These are phyloP conservation scores for Galeopsis tetrahit DNA, from an alignment of 257 asterid genomes.

Conservation along the genomic window DNA sequence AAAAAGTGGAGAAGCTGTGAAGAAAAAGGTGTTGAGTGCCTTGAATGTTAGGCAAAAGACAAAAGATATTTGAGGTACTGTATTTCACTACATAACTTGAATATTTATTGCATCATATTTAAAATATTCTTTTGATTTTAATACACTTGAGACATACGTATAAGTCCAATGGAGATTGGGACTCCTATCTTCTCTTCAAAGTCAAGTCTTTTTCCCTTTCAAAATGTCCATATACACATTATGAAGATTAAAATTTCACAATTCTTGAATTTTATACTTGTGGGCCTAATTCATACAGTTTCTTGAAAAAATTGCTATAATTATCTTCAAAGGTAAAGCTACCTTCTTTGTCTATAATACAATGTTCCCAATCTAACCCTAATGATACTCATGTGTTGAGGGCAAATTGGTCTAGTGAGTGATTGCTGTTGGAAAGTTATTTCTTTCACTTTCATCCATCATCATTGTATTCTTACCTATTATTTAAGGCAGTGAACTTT, in stretches of 20 bases:
- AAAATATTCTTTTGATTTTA: conserved; percentile 25
- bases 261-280: conserved; percentile 38
- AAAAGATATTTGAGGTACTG: conserved; percentile 52
- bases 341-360: conserved; percentile 34
- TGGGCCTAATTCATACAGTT: conserved; percentile 43
- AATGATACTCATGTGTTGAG: conserved; percentile 21
- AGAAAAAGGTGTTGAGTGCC: conserved; percentile 56
- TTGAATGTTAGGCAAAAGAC: conserved; percentile 67
- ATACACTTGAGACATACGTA: conserved; percentile 36
- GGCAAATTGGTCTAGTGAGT: conserved; percentile 45
- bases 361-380: conserved; percentile 39
- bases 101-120: conserved; percentile 44
- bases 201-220: conserved; percentile 66
- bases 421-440: conserved; percentile 52
- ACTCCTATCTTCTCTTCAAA: conserved; percentile 72
- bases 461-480: conserved; percentile 37
- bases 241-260: conserved; percentile 28
- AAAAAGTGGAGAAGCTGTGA: conserved; percentile 52
- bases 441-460: conserved; percentile 56
- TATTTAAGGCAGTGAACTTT: conserved; percentile 26
- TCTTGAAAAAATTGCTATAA: conserved; percentile 20
- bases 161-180: conserved; percentile 57
- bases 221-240: conserved; percentile 32
- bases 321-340: conserved; percentile 46
- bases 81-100: conserved; percentile 34